Evolutionary conservation across 1,284 basidiomycete species (phyloP).

Genomic region (Melampsora abietis-canadensis): DNA sequence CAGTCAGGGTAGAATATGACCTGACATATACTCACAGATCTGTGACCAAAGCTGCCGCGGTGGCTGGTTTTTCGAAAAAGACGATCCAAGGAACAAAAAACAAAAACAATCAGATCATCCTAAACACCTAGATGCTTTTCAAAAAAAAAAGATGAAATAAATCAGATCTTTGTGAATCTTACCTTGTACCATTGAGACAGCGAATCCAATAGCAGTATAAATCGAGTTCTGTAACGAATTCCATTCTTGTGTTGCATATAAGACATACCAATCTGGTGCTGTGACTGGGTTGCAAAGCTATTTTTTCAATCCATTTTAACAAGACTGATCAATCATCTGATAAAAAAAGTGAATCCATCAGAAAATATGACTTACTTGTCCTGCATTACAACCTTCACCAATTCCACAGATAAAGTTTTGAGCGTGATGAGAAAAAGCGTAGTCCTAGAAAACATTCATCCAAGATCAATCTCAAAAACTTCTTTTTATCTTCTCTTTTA

Average conservation of each 20-base stretch:
- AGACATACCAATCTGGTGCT: conserved; percentile 34
- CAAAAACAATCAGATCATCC: not conserved
- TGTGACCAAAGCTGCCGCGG: conserved; percentile 31
- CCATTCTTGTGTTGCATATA: conserved; percentile 43
- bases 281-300: conserved; percentile 40
- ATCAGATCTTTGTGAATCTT: not conserved
- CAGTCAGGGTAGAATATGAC: not conserved
- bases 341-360: not conserved
- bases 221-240: conserved; percentile 42
- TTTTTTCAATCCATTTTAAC: no score
- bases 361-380: conserved; percentile 11
- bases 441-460: conserved; percentile 18
- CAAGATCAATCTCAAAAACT: not conserved
- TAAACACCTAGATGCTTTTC: not conserved
- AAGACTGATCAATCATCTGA: not conserved
- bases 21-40: conserved; percentile 17
- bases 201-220: conserved; percentile 41
- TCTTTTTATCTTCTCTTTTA: not conserved
- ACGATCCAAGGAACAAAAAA: not conserved
- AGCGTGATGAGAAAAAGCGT: conserved; percentile 32
- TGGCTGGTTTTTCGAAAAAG: conserved; percentile 10
- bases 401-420: conserved; percentile 44
- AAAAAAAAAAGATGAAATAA: not conserved
- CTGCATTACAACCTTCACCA: conserved; percentile 37
- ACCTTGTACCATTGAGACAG: conserved; percentile 44